A percentile compares a stretch with the other conserved stretches of the same genome.
phyloP scores from a whole-genome alignment of 768 basidiomycete genomes.

The Mycena chlorophos region DNA sequence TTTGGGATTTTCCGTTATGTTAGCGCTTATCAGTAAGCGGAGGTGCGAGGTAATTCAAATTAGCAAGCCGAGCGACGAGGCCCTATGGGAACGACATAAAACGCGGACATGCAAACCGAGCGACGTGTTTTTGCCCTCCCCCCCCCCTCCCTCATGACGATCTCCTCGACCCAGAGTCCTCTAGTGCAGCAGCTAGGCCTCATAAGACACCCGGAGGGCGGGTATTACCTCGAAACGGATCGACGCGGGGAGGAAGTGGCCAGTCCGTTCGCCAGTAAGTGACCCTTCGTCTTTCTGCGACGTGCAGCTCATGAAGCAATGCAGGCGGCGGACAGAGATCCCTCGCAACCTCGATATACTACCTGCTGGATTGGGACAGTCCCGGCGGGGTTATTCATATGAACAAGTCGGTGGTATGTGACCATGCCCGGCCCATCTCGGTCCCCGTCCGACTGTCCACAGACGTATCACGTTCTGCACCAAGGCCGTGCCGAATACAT shows the following conservation, averaged over 20 bases:
- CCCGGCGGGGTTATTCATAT: constrained; percentile 45
- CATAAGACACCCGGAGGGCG: not conserved
- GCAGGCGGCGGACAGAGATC: not conserved
- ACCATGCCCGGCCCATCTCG: not conserved
- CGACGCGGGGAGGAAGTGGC: not conserved
- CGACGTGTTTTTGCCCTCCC: too few relatives aligned
- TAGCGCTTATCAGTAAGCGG: too few relatives aligned
- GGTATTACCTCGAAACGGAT: not conserved
- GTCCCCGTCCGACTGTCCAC: too few relatives aligned
- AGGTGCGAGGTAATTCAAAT: too few relatives aligned
- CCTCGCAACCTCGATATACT: constrained; percentile 27
- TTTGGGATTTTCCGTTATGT: too few relatives aligned
- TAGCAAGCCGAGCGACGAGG: too few relatives aligned
- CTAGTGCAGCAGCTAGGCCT: not conserved
- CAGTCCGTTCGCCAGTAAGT: not conserved
- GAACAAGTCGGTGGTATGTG: constrained; percentile 48
- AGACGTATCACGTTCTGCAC: constrained; percentile 56
- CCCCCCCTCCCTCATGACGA: too few relatives aligned
- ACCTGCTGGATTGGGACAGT: constrained; percentile 44
- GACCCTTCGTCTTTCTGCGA: not conserved
- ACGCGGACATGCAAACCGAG: too few relatives aligned
- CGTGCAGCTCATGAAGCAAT: not conserved
- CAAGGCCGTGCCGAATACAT: constrained; percentile 53
- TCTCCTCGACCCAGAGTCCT: not conserved
- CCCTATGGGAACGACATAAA: too few relatives aligned